Conservation (phyloP, 1,284 basidiomycete genomes). For the Coniferiporia weirii region DNA sequence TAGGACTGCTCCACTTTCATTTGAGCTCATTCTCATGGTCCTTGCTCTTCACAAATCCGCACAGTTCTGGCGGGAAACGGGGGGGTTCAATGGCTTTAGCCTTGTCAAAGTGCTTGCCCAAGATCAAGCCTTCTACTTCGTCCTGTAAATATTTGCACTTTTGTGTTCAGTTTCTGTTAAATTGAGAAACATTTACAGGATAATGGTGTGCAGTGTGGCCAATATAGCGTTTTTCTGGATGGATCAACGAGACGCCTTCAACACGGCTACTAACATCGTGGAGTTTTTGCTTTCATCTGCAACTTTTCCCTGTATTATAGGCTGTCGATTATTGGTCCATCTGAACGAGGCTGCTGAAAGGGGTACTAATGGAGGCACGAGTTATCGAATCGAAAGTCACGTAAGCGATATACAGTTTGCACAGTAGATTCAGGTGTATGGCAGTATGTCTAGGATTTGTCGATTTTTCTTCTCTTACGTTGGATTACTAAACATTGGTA, state of each 20-base stretch:
- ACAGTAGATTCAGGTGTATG: too few species aligned
- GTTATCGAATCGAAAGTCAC: neutral
- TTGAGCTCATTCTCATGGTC: neutral
- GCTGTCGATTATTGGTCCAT: neutral
- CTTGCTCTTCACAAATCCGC: constrained; percentile 4
- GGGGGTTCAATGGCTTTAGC: neutral
- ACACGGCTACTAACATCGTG: neutral
- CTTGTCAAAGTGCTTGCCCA: constrained; percentile 4
- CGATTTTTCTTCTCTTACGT: too few species aligned
- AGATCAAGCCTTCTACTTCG: constrained; percentile 10
- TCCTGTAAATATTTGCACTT: neutral
- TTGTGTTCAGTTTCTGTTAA: neutral
- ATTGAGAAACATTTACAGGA: neutral
- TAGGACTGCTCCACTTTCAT: neutral
- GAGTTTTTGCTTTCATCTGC: neutral
- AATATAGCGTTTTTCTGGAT: neutral
- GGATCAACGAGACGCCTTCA: neutral
- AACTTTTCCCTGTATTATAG: neutral
- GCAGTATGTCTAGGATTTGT: too few species aligned
- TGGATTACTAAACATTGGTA: too few species aligned
- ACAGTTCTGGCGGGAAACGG: neutral
- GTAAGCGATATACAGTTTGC: too few species aligned
- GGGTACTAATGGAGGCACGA: neutral
- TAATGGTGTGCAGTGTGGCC: neutral
- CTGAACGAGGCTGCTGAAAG: neutral